A percentile compares a stretch with the other conserved stretches of the same genome.
Conservation (phyloP, 2,329 filamentous ascomycete genomes). For the Chaetomium strumarium region DNA sequence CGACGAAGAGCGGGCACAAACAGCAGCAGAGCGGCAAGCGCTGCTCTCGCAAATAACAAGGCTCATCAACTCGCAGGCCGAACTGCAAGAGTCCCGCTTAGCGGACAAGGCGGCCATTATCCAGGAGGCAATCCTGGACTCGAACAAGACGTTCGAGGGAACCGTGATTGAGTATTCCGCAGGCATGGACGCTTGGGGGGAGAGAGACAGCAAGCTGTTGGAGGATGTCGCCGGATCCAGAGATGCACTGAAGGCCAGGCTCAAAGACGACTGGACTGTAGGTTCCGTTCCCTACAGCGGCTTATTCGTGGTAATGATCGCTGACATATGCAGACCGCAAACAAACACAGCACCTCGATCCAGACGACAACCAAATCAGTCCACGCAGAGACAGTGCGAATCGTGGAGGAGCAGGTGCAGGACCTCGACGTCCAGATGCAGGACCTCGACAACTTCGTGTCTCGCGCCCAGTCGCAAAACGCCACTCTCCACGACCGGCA, state of each 20-base stretch:
- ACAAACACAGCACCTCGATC: conserved; percentile 75
- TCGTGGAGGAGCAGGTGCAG: conserved; percentile 82
- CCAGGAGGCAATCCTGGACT: conserved; percentile 57
- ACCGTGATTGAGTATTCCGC: conserved; percentile 60
- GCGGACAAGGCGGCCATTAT: conserved; percentile 56
- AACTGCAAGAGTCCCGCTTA: conserved; percentile 67
- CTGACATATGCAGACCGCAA: conserved; percentile 51
- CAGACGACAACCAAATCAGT: conserved; percentile 79
- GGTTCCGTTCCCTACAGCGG: conserved; percentile 45
- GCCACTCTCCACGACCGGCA: conserved; percentile 68
- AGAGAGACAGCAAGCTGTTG: conserved; percentile 62
- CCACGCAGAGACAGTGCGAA: conserved; percentile 81
- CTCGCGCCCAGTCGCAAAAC: conserved; percentile 75
- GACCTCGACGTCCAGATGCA: conserved; percentile 86
- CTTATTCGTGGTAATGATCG: conserved; percentile 18
- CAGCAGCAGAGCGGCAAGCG: conserved; percentile 65
- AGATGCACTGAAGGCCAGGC: conserved; percentile 70
- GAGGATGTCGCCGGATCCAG: conserved; percentile 66
- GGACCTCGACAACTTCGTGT: conserved; percentile 84
- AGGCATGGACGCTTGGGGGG: conserved; percentile 69
- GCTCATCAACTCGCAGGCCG: conserved; percentile 69
- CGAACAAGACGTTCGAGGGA: conserved; percentile 59
- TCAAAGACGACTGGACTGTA: conserved; percentile 82
- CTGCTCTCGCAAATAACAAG: conserved; percentile 70
- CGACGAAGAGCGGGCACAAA: conserved; percentile 68